Evolutionary conservation across 1,284 basidiomycete species (phyloP).

Genomic region (Thelephora terrestris): DNA sequence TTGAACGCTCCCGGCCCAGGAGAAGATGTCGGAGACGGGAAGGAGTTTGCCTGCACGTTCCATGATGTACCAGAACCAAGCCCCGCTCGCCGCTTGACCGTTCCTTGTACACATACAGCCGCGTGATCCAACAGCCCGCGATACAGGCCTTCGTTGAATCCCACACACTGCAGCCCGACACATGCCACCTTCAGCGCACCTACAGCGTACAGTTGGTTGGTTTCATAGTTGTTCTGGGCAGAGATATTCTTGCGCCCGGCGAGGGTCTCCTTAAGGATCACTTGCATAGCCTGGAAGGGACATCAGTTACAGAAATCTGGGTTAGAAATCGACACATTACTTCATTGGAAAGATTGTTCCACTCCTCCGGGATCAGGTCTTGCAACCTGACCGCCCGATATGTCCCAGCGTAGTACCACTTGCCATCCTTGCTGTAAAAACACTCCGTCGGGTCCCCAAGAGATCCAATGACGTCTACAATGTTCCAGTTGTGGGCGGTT

Average conservation of each 20-base stretch:
- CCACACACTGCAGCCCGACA: constrained; percentile 61
- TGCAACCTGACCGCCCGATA: constrained; percentile 57
- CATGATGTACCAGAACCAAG: neutral
- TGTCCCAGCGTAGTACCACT: constrained; percentile 73
- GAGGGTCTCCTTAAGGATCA: constrained; percentile 60
- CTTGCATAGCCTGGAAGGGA: constrained; percentile 41
- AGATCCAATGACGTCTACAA: constrained; percentile 45
- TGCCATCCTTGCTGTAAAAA: constrained; percentile 66
- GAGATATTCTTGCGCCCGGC: constrained; percentile 60
- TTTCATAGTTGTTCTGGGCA: constrained; percentile 66
- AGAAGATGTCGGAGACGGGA: neutral
- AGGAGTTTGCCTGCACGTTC: neutral
- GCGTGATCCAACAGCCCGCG: constrained; percentile 54
- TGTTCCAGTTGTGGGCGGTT: constrained; percentile 61
- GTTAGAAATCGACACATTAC: constrained; percentile 23
- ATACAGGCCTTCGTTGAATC: constrained; percentile 55
- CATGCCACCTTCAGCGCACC: constrained; percentile 65
- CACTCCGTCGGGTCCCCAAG: constrained; percentile 61
- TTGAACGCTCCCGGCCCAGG: neutral
- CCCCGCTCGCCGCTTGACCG: neutral
- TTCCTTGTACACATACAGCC: constrained; percentile 27
- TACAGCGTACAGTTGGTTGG: constrained; percentile 53
- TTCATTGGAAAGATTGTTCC: constrained; percentile 54
- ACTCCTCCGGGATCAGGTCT: constrained; percentile 54
- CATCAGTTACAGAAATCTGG: neutral